phyloP scores from a whole-genome alignment of 2,329 filamentous ascomycete species.

The Penicillium verrucosum region DNA sequence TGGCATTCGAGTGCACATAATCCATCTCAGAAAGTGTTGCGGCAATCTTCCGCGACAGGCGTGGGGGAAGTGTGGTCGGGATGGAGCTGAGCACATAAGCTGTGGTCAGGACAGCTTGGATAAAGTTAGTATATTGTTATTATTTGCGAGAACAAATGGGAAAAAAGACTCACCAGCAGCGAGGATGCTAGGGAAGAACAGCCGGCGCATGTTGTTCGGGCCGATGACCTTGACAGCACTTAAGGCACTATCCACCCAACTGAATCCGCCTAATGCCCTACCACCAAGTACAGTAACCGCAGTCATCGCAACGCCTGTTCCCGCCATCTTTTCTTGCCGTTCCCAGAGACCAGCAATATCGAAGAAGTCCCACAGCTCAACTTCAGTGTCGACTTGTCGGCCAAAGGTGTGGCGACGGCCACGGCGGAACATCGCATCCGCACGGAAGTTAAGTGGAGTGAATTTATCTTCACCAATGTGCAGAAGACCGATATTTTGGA shows the following conservation, averaged over 20 bases:
- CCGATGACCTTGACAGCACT: constrained; percentile 78
- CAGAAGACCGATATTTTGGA: constrained; percentile 81
- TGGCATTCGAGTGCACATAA: constrained; percentile 86
- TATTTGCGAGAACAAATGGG: background rate
- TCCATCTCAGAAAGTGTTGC: constrained; percentile 76
- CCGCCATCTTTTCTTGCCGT: constrained; percentile 88
- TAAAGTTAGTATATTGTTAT: constrained; percentile 32
- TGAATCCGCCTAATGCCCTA: constrained; percentile 74
- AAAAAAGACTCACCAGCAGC: constrained; percentile 64
- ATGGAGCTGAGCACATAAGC: constrained; percentile 84
- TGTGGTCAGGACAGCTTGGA: constrained; percentile 65
- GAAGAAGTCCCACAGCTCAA: constrained; percentile 91
- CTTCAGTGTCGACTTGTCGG: constrained; percentile 79
- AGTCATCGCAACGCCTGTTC: constrained; percentile 91
- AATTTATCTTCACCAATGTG: constrained; percentile 83
- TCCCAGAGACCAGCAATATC: constrained; percentile 80
- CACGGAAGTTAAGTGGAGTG: constrained; percentile 78
- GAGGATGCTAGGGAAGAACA: constrained; percentile 77
- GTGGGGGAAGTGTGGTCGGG: constrained; percentile 80
- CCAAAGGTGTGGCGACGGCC: constrained; percentile 72
- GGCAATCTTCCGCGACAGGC: constrained; percentile 80
- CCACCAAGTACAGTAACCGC: constrained; percentile 81
- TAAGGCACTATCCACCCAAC: constrained; percentile 85
- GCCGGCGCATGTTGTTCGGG: constrained; percentile 72
- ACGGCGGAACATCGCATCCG: constrained; percentile 90